Evolutionary conservation across 139 green algal species (phyloP), one percentile per base, ranked within the genome.

Genomic region (Choricystis sp.): DNA sequence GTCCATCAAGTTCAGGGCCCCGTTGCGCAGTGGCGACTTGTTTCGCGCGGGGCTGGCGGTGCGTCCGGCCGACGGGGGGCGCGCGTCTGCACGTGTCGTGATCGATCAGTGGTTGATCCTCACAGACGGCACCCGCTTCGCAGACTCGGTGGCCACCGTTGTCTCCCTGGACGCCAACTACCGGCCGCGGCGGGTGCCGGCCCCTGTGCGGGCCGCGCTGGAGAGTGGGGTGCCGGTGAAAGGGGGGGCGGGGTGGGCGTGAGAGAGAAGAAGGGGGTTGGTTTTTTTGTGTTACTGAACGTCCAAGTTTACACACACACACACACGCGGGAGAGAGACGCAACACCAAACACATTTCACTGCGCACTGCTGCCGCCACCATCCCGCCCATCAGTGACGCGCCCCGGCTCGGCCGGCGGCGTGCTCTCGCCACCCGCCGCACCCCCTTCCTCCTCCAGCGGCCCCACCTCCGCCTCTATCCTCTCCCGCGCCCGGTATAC

Each of bases 401-500:
- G n/a, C n/a, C n/a, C n/a, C 16, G 40, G 40, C 9, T 16, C 40
- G 40, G 40, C 9, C 40, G 40, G 40, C 40, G 40, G 40, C 40
- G 40, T 16, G 9, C 40, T 16, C 40, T 16, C 40, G 9, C 40
- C 40, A 21, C 40, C 40, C 9, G 9, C 40, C 40, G 40, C 40
- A 16, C 40, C 40, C 40, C 40, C 40, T 52, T 16, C 40, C 40
- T 52, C 40, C 40, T 52, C 40, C 40, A 52, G 40, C 9, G 40
- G 40, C 9, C 40, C 40, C 9, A 52, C 40, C 40, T 52, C 40
- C 40, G 16, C 16, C 40, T 52, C 40, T 52, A 52, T 52, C 9
- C 40, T 9, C 16, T 52, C 40, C 40, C 40, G 40, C 9, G 40
- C 40, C 61, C 84, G 64, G 64, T 83, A 85, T 2, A 94, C 81